phyloP scores from a whole-genome alignment of 208 protist species.

The Lotmaria passim region DNA sequence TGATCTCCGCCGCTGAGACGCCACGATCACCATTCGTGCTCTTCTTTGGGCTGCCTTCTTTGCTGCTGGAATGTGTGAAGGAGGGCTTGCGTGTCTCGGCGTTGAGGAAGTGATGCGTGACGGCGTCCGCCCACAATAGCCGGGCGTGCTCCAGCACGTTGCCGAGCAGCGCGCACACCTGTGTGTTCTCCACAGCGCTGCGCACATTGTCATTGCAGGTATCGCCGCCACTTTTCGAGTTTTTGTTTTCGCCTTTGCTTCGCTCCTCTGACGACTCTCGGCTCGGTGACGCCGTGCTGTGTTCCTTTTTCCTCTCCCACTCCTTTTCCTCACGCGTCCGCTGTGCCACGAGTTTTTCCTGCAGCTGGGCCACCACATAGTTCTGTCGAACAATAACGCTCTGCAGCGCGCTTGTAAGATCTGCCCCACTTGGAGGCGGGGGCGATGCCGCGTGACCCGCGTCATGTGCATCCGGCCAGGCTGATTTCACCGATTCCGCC shows the following conservation, averaged over 20 bases:
- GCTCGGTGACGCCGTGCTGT: not conserved
- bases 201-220: not conserved
- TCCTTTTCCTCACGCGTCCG: conserved; percentile 32
- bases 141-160: conserved; percentile 46
- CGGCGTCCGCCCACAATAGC: conserved; percentile 45
- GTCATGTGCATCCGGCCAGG: not conserved
- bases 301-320: conserved; percentile 20
- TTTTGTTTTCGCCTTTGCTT: not conserved
- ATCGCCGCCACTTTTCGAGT: too few species aligned
- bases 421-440: not conserved
- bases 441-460: not conserved
- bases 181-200: conserved; percentile 40
- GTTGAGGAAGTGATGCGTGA: conserved; percentile 43
- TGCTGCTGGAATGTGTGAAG: conserved; percentile 1
- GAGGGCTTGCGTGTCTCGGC: conserved; percentile 31
- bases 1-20: conserved; percentile 17
- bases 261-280: not conserved
- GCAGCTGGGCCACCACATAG: conserved; percentile 35
- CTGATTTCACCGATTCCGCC: conserved; percentile 17
- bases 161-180: conserved; percentile 52
- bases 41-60: conserved; percentile 16
- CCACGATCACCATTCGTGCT: too few species aligned
- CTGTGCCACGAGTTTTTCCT: conserved; percentile 29
- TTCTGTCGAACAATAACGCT: conserved; percentile 51
- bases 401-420: conserved; percentile 46